Percentiles rank a stretch among this genome's conserved stretches.
Conservation (phyloP, 2,329 filamentous ascomycete species). For the Colletotrichum lentis region DNA sequence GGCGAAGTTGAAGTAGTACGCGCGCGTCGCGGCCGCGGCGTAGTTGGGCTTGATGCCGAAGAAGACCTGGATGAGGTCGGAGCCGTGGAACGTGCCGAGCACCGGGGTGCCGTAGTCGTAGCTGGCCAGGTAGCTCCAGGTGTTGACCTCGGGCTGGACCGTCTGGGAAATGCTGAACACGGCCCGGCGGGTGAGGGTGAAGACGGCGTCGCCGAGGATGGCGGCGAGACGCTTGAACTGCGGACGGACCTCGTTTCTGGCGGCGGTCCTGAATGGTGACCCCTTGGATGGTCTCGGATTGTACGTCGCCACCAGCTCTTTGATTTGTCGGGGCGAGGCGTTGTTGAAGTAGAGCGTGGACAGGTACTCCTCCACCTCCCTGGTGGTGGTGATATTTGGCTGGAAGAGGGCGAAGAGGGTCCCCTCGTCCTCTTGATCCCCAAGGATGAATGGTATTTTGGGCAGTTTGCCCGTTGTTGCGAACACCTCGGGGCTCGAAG, state of each 20-base stretch:
- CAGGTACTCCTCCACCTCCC: slow-evolving; percentile 59
- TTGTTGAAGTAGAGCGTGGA: slow-evolving; percentile 57
- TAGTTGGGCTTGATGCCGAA: slow-evolving; percentile 59
- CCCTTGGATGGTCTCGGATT: slow-evolving; percentile 58
- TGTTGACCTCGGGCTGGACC: slow-evolving; percentile 56
- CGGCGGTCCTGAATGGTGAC: slow-evolving; percentile 66
- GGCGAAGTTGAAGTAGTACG: slow-evolving; percentile 68
- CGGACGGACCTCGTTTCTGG: slow-evolving; percentile 68
- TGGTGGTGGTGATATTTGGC: slow-evolving; percentile 63
- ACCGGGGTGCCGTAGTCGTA: slow-evolving; percentile 68
- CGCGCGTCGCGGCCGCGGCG: slow-evolving; percentile 56
- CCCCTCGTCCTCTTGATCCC: slow-evolving; percentile 72
- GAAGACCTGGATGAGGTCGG: slow-evolving; percentile 65
- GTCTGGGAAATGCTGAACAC: slow-evolving; percentile 56
- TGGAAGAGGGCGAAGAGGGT: slow-evolving; percentile 70
- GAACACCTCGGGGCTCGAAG: slow-evolving; percentile 61
- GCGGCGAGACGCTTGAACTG: slow-evolving; percentile 72
- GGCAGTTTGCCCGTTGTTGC: slow-evolving; percentile 59
- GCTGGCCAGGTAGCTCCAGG: slow-evolving; percentile 68
- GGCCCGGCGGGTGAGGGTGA: slow-evolving; percentile 51
- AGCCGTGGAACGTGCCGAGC: slow-evolving; percentile 70
- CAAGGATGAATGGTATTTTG: slow-evolving; percentile 68
- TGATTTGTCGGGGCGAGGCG: slow-evolving; percentile 49
- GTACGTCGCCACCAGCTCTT: slow-evolving; percentile 62
- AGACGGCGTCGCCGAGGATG: slow-evolving; percentile 68